Conservation (phyloP, 164 flowering plant species). For the Pachysandra terminalis region DNA sequence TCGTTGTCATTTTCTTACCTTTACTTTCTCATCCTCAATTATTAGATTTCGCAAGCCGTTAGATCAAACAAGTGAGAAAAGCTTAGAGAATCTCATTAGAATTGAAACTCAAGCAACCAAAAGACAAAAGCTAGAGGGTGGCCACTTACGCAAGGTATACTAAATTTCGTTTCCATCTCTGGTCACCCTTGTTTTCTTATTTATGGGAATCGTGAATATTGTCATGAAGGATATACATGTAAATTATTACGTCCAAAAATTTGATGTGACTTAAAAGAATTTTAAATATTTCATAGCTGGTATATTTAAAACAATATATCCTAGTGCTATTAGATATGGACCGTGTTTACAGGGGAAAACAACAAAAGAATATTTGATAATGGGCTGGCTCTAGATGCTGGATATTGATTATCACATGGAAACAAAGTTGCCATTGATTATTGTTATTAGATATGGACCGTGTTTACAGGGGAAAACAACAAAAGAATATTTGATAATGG, state of each 20-base stretch:
- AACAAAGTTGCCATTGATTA: not conserved
- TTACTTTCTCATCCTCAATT: conserved; percentile 2
- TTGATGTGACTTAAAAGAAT: too few species aligned
- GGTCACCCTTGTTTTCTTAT: conserved; percentile 4
- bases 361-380: too few species aligned
- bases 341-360: too few species aligned
- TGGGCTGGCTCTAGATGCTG: too few species aligned
- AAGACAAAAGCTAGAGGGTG: conserved; percentile 94
- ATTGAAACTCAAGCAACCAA: conserved; percentile 82
- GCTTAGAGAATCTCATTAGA: conserved; percentile 24
- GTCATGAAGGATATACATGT: not conserved
- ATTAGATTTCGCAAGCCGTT: conserved; percentile 38
- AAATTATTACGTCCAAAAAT: not conserved
- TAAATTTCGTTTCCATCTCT: not conserved
- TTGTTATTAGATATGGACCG: too few species aligned
- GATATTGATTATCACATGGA: not conserved
- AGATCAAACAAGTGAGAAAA: conserved; percentile 29
- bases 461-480: too few species aligned
- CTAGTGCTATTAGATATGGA: too few species aligned
- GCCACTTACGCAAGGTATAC: conserved; percentile 67
- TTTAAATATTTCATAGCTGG: too few species aligned
- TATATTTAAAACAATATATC: too few species aligned
- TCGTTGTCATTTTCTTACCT: not conserved
- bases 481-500: too few species aligned
- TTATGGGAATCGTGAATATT: not conserved